These are phyloP conservation scores for Claviceps sp. DNA, from an alignment of 2,329 filamentous ascomycete genomes.

Conservation along the genomic window DNA sequence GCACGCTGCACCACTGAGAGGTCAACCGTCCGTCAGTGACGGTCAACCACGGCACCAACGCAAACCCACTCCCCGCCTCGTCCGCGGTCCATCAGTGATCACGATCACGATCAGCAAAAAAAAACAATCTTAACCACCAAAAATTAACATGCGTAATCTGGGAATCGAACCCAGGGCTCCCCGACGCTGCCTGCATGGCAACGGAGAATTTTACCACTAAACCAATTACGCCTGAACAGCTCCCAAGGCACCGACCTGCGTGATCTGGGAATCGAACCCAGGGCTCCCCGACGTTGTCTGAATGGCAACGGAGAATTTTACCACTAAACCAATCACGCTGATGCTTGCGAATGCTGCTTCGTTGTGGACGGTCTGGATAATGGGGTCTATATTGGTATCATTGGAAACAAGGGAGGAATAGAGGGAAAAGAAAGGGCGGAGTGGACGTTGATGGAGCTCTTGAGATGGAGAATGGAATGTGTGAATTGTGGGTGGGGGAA, in stretches of 20 bases:
- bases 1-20: no score
- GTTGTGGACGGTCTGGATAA: neutral
- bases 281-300: constrained; percentile 18
- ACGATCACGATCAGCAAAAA: neutral
- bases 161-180: constrained; percentile 7
- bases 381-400: neutral
- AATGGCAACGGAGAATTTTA: constrained; percentile 18
- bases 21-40: no score
- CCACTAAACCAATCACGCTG: constrained; percentile 15
- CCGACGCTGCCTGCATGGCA: constrained; percentile 17
- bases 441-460: no score
- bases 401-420: neutral
- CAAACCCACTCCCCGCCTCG: no score
- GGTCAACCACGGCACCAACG: no score
- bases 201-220: constrained; percentile 22
- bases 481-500: no score
- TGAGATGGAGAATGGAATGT: no score
- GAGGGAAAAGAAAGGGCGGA: no score
- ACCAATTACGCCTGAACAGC: constrained; percentile 16
- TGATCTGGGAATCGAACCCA: constrained; percentile 21
- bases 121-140: fast-evolving
- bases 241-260: constrained; percentile 6
- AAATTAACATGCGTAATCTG: neutral
- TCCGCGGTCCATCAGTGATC: neutral
- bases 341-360: neutral